These are phyloP conservation scores for Heimioporus sp. DNA, from an alignment of 768 basidiomycete genomes.

Conservation along the genomic window DNA sequence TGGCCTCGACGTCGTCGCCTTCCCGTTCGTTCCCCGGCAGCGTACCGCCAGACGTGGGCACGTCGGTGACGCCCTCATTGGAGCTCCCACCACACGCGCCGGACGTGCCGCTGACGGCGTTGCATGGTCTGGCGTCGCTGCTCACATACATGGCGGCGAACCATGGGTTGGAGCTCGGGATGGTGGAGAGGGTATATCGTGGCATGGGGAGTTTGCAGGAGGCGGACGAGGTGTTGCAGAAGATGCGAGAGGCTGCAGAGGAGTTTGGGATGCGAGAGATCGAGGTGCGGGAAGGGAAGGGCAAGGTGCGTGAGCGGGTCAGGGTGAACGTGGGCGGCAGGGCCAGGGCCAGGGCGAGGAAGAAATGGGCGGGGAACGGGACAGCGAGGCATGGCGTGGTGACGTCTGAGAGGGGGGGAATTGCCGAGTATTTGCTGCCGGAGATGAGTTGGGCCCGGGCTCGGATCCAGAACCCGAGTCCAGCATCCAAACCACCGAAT, in stretches of 20 bases:
- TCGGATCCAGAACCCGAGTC: not conserved
- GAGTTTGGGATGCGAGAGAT: conserved; percentile 19
- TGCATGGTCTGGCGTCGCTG: conserved; percentile 30
- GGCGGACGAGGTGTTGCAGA: no score
- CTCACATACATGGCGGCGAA: conserved; percentile 43
- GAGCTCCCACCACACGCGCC: conserved; percentile 4
- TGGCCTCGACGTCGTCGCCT: no score
- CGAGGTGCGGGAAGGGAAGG: not conserved
- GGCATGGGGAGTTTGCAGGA: conserved; percentile 32
- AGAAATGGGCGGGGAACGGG: conserved; percentile 1
- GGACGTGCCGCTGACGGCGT: conserved; percentile 14
- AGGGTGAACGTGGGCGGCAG: not conserved
- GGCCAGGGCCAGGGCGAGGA: not conserved
- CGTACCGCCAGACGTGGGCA: no score
- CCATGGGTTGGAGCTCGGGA: conserved; percentile 41
- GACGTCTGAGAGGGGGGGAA: conserved; percentile 11
- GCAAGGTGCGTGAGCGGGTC: not conserved
- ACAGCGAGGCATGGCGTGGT: conserved; percentile 11
- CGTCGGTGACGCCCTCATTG: not conserved
- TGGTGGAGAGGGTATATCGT: conserved; percentile 40
- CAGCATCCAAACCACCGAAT: not conserved
- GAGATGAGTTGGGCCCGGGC: conserved; percentile 27
- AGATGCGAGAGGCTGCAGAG: conserved; percentile 38
- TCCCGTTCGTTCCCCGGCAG: no score
- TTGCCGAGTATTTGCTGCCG: conserved; percentile 26